Evolutionary conservation across 2,329 filamentous ascomycete species (phyloP).

Genomic region (Diaporthe sp.): DNA sequence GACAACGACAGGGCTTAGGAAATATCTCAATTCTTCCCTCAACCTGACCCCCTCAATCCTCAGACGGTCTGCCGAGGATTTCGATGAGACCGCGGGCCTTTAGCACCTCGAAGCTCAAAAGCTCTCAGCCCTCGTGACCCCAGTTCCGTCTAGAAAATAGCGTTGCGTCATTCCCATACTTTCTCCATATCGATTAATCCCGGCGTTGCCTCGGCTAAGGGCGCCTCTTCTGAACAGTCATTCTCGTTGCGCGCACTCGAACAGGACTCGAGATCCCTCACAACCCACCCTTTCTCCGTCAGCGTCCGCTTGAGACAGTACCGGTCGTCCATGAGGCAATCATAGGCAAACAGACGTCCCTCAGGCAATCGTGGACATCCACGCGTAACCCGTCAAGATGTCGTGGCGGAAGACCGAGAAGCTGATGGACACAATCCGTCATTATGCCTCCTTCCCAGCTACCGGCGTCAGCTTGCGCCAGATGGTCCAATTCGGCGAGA

Average conservation of each 20-base stretch:
- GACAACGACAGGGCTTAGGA: constrained; percentile 12
- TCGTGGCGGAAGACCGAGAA: constrained; percentile 92
- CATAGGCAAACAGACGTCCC: constrained; percentile 35
- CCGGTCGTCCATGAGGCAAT: constrained; percentile 40
- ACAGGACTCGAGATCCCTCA: background rate
- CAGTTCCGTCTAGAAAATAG: constrained; percentile 2
- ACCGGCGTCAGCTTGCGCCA: constrained; percentile 96
- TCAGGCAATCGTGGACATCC: constrained; percentile 41
- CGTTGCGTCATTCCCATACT: constrained; percentile 35
- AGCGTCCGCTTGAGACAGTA: background rate
- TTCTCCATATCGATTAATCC: constrained; percentile 40
- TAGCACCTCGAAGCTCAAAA: background rate
- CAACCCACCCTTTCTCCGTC: background rate
- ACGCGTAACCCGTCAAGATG: constrained; percentile 69
- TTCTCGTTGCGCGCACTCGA: constrained; percentile 10
- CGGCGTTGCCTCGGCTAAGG: constrained; percentile 41
- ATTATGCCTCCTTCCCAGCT: constrained; percentile 96
- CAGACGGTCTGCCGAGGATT: background rate
- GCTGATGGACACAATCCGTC: constrained; percentile 96
- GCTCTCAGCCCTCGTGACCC: constrained; percentile 32
- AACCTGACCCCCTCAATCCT: background rate
- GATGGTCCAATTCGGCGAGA: constrained; percentile 99
- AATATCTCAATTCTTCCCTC: constrained; percentile 14
- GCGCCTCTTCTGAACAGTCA: constrained; percentile 17
- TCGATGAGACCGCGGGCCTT: constrained; percentile 7